A percentile compares a stretch with the other conserved stretches of the same genome.
phyloP scores from a whole-genome alignment of 2,329 filamentous ascomycete genomes.

The Xylaria sp. region DNA sequence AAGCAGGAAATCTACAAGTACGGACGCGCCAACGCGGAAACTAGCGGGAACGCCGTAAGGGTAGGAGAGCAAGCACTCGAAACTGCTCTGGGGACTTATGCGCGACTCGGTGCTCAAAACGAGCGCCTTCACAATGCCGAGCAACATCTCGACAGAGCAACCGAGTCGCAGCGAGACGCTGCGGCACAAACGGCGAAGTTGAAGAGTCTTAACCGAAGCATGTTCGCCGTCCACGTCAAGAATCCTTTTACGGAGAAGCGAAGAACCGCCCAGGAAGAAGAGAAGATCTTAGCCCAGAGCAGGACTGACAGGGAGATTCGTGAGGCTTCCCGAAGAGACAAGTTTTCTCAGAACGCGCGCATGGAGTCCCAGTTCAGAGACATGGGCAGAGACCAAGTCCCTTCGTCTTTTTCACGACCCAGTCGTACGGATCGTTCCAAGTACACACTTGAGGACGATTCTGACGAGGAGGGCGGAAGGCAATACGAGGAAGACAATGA shows the following conservation, averaged over 20 bases:
- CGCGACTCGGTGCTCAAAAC: constrained; percentile 74
- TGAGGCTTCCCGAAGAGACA: constrained; percentile 62
- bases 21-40: constrained; percentile 72
- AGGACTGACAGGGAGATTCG: constrained; percentile 66
- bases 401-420: constrained; percentile 32
- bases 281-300: constrained; percentile 70
- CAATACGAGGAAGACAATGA: constrained; percentile 61
- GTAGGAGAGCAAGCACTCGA: constrained; percentile 71
- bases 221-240: constrained; percentile 82
- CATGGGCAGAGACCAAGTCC: constrained; percentile 33
- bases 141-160: constrained; percentile 80
- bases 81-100: constrained; percentile 71
- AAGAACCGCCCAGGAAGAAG: constrained; percentile 66
- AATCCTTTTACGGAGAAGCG: constrained; percentile 77
- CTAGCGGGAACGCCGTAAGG: constrained; percentile 68
- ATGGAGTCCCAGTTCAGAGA: constrained; percentile 56
- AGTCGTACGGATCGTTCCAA: constrained; percentile 66
- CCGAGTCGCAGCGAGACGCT: constrained; percentile 70
- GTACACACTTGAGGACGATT: constrained; percentile 77
- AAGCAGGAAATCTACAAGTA: constrained; percentile 75
- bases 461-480: constrained; percentile 40
- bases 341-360: constrained; percentile 54
- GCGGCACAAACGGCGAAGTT: constrained; percentile 82
- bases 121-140: constrained; percentile 83
- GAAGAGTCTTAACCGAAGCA: constrained; percentile 83